Evolutionary conservation across 2,329 filamentous ascomycete species (phyloP).

Genomic region (Colletotrichum costaricense): DNA sequence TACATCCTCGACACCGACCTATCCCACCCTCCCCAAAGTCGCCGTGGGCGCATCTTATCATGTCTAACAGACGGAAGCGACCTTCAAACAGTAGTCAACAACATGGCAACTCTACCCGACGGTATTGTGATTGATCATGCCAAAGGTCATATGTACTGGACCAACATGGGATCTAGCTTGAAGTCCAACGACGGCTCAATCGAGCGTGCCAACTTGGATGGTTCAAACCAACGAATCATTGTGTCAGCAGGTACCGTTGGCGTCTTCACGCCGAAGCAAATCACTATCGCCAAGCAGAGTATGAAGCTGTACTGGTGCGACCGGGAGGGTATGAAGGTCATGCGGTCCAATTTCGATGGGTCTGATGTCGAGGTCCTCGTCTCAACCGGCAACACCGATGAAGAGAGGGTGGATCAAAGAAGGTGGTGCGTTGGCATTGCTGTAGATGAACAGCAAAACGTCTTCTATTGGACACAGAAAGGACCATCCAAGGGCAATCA

Average conservation of each 20-base stretch:
- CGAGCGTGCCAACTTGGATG: slow-evolving; percentile 19
- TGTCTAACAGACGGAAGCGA: slow-evolving; percentile 9
- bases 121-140: slow-evolving; percentile 11
- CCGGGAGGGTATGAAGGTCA: slow-evolving; percentile 23
- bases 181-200: slow-evolving; percentile 20
- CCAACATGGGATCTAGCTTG: slow-evolving; percentile 20
- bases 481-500: slow-evolving; percentile 18
- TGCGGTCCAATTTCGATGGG: slow-evolving; percentile 17
- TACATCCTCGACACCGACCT: slow-evolving; percentile 24
- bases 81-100: neutral
- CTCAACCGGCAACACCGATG: slow-evolving; percentile 7
- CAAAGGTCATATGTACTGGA: slow-evolving; percentile 24
- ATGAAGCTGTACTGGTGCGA: slow-evolving; percentile 23
- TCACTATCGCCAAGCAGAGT: slow-evolving; percentile 13
- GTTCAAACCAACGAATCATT: neutral
- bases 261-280: slow-evolving; percentile 25
- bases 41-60: slow-evolving; percentile 14
- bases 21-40: neutral
- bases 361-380: slow-evolving; percentile 11
- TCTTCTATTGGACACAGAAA: slow-evolving; percentile 25
- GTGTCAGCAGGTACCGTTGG: neutral
- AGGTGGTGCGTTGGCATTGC: slow-evolving; percentile 19
- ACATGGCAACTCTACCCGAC: slow-evolving; percentile 12
- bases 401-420: neutral
- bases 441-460: slow-evolving; percentile 5